phyloP scores from a whole-genome alignment of 169 alveolate species.

The Ichthyophthirius multifiliis region DNA sequence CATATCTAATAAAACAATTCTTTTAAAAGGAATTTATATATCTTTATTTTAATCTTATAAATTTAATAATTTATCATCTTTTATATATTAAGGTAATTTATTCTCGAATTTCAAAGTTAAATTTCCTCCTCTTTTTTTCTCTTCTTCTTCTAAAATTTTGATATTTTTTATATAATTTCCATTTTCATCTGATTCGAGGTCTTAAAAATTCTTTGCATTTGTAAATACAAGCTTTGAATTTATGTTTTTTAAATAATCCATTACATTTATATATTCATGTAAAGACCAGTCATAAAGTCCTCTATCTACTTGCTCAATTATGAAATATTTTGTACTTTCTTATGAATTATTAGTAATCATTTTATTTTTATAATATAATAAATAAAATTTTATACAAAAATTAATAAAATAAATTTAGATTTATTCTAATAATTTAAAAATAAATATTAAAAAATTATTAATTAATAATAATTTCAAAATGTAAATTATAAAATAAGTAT shows the following conservation, averaged over 20 bases:
- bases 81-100: background rate
- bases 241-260: background rate
- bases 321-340: background rate
- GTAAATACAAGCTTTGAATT: background rate
- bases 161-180: background rate
- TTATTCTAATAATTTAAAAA: too few species aligned
- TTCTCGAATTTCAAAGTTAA: background rate
- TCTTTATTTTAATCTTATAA: background rate
- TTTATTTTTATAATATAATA: too few species aligned
- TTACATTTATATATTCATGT: background rate
- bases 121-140: background rate
- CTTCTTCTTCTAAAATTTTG: background rate
- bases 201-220: background rate
- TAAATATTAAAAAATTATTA: too few species aligned
- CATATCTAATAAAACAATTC: conserved; percentile 40
- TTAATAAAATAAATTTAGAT: too few species aligned
- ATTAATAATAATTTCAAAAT: too few species aligned
- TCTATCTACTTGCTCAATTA: background rate
- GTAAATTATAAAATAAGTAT: too few species aligned
- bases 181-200: background rate
- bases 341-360: background rate
- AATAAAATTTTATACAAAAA: too few species aligned
- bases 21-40: background rate
- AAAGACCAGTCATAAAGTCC: conserved; percentile 22
- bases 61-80: background rate